A percentile compares a stretch with the other conserved stretches of the same genome.
These are phyloP conservation scores for Colletotrichum sojae DNA, from an alignment of 2,329 filamentous ascomycete species.

Conservation along the genomic window DNA sequence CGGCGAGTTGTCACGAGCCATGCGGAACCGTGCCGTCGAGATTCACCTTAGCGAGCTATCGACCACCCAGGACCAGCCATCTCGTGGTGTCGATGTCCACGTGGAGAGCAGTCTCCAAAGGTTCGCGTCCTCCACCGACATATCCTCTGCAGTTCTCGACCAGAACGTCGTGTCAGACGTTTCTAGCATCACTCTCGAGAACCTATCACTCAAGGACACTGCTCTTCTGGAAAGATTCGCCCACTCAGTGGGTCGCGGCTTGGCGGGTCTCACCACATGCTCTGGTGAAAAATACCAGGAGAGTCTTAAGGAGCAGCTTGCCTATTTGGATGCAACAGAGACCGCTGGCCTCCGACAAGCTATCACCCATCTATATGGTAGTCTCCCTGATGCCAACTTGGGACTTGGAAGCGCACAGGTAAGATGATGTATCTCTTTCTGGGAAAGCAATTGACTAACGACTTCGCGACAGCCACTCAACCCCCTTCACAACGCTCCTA, in stretches of 20 bases:
- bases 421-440: slow-evolving; percentile 48
- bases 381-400: slow-evolving; percentile 47
- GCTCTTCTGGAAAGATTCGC: slow-evolving; percentile 51
- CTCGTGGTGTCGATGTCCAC: slow-evolving; percentile 57
- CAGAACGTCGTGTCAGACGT: slow-evolving; percentile 45
- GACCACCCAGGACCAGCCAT: slow-evolving; percentile 47
- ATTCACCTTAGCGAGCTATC: slow-evolving; percentile 77
- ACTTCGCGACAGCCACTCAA: slow-evolving; percentile 65
- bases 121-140: slow-evolving; percentile 56
- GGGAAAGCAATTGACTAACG: slow-evolving; percentile 32
- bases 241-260: slow-evolving; percentile 34
- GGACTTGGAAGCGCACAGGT: slow-evolving; percentile 60
- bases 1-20: slow-evolving; percentile 94
- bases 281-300: slow-evolving; percentile 30
- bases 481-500: slow-evolving; percentile 69
- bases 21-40: slow-evolving; percentile 95
- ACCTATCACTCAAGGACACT: slow-evolving; percentile 63
- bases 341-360: slow-evolving; percentile 50
- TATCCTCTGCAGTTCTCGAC: slow-evolving; percentile 46
- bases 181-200: slow-evolving; percentile 58
- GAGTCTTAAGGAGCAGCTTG: slow-evolving; percentile 36
- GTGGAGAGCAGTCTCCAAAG: slow-evolving; percentile 66
- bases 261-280: slow-evolving; percentile 8
- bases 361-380: slow-evolving; percentile 53
- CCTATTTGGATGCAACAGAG: slow-evolving; percentile 49